A percentile compares a stretch with the other conserved stretches of the same genome.
Conservation (phyloP, 371 early-diverging fungal species). For the Mortierella sp. region DNA sequence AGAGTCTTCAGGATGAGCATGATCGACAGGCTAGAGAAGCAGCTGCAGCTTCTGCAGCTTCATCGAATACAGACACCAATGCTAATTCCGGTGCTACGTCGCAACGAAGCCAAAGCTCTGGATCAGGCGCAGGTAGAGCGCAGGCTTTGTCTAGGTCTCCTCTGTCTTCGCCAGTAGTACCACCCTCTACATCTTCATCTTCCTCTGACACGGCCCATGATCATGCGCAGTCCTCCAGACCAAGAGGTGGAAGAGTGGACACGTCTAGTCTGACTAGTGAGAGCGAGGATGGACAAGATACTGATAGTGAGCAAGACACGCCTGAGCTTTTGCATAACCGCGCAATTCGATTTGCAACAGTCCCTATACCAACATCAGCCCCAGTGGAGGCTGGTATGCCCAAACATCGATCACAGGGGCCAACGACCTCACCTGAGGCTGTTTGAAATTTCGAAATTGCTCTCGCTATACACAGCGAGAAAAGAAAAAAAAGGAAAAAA, state of each 20-base stretch:
- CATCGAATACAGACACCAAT: neutral
- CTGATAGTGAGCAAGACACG: constrained; percentile 28
- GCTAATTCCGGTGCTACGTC: neutral
- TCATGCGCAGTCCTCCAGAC: neutral
- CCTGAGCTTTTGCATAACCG: constrained; percentile 37
- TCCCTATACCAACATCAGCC: constrained; percentile 18
- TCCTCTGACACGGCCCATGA: constrained; percentile 7
- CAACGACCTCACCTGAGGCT: constrained; percentile 19
- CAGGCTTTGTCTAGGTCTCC: neutral
- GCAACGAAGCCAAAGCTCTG: neutral
- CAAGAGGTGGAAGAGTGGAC: constrained; percentile 5
- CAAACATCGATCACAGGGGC: constrained; percentile 33
- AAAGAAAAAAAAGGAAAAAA: neutral
- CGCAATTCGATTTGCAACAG: constrained; percentile 31
- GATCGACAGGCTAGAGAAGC: constrained; percentile 54
- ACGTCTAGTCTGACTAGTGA: constrained; percentile 8
- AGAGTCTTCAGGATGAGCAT: constrained; percentile 77
- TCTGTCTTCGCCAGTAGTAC: constrained; percentile 9
- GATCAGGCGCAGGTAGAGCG: constrained; percentile 4
- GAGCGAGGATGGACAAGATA: constrained; percentile 7
- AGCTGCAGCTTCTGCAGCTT: constrained; percentile 18
- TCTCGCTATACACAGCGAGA: neutral
- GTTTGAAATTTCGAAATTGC: constrained; percentile 5
- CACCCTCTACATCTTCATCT: constrained; percentile 13
- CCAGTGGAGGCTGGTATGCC: constrained; percentile 14